phyloP scores from a whole-genome alignment of 352 stramenopile species.

The Phytopythium delawarense region DNA sequence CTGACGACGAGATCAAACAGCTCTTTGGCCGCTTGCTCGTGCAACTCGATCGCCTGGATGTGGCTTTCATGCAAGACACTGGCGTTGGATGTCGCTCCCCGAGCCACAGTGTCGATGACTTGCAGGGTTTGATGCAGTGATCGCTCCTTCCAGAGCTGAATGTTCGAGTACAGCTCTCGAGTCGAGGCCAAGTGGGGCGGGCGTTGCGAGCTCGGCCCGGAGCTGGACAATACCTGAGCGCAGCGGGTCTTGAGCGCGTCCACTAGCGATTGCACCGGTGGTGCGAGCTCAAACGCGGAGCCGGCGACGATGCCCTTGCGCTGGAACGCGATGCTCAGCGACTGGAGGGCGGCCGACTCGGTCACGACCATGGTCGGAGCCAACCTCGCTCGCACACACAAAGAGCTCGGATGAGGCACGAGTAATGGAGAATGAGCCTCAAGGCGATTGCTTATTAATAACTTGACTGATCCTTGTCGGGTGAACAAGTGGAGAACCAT shows the following conservation, averaged over 20 bases:
- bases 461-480: background rate
- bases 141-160: slow-evolving; percentile 64
- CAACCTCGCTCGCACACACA: too few species aligned
- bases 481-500: too few species aligned
- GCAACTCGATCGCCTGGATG: slow-evolving; percentile 51
- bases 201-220: background rate
- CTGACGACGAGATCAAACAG: slow-evolving; percentile 27
- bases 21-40: slow-evolving; percentile 40
- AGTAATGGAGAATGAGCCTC: background rate
- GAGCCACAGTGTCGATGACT: slow-evolving; percentile 23
- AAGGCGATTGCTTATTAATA: background rate
- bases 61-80: slow-evolving; percentile 24
- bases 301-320: slow-evolving; percentile 11
- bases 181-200: background rate
- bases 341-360: background rate
- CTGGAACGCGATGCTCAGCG: slow-evolving; percentile 5
- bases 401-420: background rate
- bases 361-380: background rate
- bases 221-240: background rate
- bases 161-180: slow-evolving; percentile 19
- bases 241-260: slow-evolving; percentile 4
- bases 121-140: slow-evolving; percentile 53
- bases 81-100: background rate
- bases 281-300: background rate
- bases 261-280: slow-evolving; percentile 1